These are phyloP conservation scores for Sporothrix curviconia DNA, from an alignment of 2,329 filamentous ascomycete genomes.

Conservation along the genomic window DNA sequence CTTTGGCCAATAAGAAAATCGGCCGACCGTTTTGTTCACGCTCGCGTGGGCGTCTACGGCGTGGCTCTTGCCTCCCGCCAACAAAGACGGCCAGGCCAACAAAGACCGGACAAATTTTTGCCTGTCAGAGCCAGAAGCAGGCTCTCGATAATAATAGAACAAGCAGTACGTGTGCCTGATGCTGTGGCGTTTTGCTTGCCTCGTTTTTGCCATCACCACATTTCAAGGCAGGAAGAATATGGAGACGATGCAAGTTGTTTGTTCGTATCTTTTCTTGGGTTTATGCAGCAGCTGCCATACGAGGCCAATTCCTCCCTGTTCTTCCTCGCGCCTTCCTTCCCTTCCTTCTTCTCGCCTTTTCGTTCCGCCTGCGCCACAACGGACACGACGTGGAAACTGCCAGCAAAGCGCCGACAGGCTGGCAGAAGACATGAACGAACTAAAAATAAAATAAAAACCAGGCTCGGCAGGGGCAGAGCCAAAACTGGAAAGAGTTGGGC, in stretches of 20 bases:
- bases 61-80: neutral
- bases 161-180: neutral
- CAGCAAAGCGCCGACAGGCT: neutral
- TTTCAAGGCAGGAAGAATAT: neutral
- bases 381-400: neutral
- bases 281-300: no score
- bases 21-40: constrained; percentile 1
- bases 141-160: constrained; percentile 2
- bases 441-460: no score
- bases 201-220: neutral
- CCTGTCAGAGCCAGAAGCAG: no score
- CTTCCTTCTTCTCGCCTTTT: neutral
- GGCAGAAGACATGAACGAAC: no score
- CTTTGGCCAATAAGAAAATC: neutral
- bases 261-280: no score
- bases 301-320: no score
- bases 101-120: no score
- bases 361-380: constrained; percentile 3
- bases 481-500: neutral
- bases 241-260: neutral
- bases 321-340: no score
- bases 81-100: no score
- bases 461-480: neutral
- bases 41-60: no score
- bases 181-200: neutral